Base-by-base conservation (phyloP, 768 basidiomycete species). In the Lentinus brumalis region DNA sequence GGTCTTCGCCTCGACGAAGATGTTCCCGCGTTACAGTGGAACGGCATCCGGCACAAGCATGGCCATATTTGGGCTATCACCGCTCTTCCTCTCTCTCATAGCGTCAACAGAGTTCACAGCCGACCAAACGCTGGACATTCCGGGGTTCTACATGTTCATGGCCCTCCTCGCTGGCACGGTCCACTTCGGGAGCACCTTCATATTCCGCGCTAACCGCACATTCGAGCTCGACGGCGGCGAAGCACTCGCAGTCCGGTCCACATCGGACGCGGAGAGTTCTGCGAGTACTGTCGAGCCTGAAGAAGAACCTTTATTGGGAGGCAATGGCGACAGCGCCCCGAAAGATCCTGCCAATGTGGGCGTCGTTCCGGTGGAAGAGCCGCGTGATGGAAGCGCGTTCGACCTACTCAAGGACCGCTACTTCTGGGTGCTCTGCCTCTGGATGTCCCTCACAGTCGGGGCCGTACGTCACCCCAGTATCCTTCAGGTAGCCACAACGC, bases 11-110 rank as follows among this genome's bases (percentile, higher is more conserved):
- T 90, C 91, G 0, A 87, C 89, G 3, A 86, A 84, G 73, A 78
- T 76, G 45, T 92, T 92, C 62, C 86, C 89, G 7, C 69, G 76
- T 5, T 83, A 87, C 64, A 82, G 83, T 47, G 89, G 89, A 18
- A 72, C 86, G 29, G 84, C 89, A 11, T 80, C 88, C 1, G 92
- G 89, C 4, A 74, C 77, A 10, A 87, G 81, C 68, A 86, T 86
- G 79, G 84, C 89, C 2, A 74, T 92, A 26, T 92, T 92, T 67
- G 90, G 92, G n/a, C 79, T 92, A 38, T 94, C 92, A 0, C 92
- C 92, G 0, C 76, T 92, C 21, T 83, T 90, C 65, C 79, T 92
- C 7, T 87, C 91, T 21, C 59, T 81, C 26, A 61, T 92, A 40
- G 90, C 88, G 4, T 84, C 87, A 4, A 75, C 58, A 15, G 85